Base-by-base conservation (phyloP, 2,329 filamentous ascomycete species). In the Colletotrichum brevisporum region DNA sequence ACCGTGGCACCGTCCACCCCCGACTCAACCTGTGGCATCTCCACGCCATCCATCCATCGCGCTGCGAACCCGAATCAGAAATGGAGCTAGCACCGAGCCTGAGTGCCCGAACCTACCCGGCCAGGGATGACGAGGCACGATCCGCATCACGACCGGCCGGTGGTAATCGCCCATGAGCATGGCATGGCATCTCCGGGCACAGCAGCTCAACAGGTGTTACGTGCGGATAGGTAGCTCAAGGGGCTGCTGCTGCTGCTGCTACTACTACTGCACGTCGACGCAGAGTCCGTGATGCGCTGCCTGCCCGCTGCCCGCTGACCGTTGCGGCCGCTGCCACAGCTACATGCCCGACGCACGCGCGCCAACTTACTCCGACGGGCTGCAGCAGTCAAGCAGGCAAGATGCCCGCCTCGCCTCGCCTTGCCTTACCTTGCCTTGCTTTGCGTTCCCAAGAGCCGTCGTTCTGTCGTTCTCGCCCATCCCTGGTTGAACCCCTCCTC, bases 291-390 rank as follows among this genome's bases (percentile, higher is more conserved):
- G 57, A 52, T 60, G 57, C 21, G 56, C 43, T 36, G 24, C 50
- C 26, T 8, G 24, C 21, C 50, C 18, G 45, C 56, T 59, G 56
- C 56, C 36, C 21, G 21, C 21, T 51, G 56, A 12, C 56, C 56
- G 56, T 59, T 59, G 56, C 45, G 43, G 55, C 56, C 56, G 56
- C 56, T 60, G 57, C 57, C 57, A 60, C 47, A 24, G 48, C 48
- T 60, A 43, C 57, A 60, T 52, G 47, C 48, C 31, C 57, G 21
- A 31, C 51, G 57, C 50, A 16, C 41, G 47, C 50, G 27, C 51
- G 31, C 18, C 31, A 36, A 36, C 31, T 36, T 36, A 10, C 31
- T 36, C 31, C 41, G 41, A n/a, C 41, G 15, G 41, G 41, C 41
- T 43, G 41, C 41, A 43, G 41, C 31, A 36, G 31, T 10, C 31